Base-by-base conservation (phyloP, 345 rosid species). In the Cardamine resedifolia region DNA sequence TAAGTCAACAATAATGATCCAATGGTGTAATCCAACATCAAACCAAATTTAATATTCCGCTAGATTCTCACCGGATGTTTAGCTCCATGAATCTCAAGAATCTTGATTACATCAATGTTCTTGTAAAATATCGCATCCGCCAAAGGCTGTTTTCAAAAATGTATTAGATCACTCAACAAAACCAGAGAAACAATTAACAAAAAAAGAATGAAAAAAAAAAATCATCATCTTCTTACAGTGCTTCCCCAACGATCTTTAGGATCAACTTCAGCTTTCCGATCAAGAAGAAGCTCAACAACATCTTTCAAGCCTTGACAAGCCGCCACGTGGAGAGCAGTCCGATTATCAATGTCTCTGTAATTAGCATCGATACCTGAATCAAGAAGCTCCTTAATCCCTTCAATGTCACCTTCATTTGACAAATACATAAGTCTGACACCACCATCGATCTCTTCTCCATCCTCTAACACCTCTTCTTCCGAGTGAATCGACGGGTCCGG, bases 241-340 rank as follows among this genome's bases (percentile, higher is more conserved):
- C 98, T 93, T 16, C 96, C 98, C 97, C 98, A 90, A 1, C 94
- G 91, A 71, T 93, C 97, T 52, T 86, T 79, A 71, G 84, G 75
- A 58, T 93, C 88, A 43, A 87, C 79, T 4, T 71, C 60, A 3
- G 96, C 94, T 5, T 86, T 83, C 6, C 79, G 77, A 59, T 85
- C 72, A 18, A 90, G 82, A 77, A 93, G 84, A 72, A 90, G 71
- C 31, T 78, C 77, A 23, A 84, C 92, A 0, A 85, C 89, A 15
- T 89, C 91, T 11, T 78, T 63, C n/a, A 72, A 72, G 0, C 94
- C 94, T 51, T 90, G 97, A 77, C 98, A 93, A 20, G 98, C 84
- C 31, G 97, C 98, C 56, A 90, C 79, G 76, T 90, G 98, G 60
- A 93, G 87, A 24, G 97, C 97, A 15, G 96, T 88, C 63, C 97